A percentile compares a stretch with the other conserved stretches of the same genome.
Evolutionary conservation across 2,329 filamentous ascomycete species (phyloP).

Genomic region (Sordariomycetes sp.): DNA sequence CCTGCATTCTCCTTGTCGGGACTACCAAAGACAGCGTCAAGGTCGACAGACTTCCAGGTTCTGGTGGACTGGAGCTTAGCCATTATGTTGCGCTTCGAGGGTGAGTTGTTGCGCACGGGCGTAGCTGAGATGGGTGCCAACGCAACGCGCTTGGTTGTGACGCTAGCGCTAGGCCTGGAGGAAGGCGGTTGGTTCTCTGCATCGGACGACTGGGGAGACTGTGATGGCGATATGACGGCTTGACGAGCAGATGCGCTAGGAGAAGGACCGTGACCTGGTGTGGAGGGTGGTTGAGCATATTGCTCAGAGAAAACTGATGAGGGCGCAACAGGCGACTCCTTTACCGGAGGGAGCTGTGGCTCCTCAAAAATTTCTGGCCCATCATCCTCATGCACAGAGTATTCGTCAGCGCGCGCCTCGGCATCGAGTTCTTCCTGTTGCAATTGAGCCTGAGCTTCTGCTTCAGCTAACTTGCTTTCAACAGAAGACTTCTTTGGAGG

Average conservation of each 20-base stretch:
- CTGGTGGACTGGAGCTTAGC: constrained; percentile 45
- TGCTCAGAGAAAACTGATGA: neutral
- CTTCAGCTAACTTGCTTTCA: constrained; percentile 9
- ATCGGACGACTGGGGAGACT: constrained; percentile 68
- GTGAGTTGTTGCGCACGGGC: constrained; percentile 40
- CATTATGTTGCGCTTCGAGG: constrained; percentile 52
- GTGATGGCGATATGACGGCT: constrained; percentile 49
- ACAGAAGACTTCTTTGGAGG: constrained; percentile 21
- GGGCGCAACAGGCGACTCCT: neutral
- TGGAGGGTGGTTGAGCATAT: constrained; percentile 2
- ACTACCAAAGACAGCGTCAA: constrained; percentile 60
- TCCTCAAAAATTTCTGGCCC: constrained; percentile 1
- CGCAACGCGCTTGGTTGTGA: constrained; percentile 34
- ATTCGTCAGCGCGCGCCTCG: neutral
- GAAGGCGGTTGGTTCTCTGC: constrained; percentile 73
- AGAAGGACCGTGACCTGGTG: constrained; percentile 1
- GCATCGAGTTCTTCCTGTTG: constrained; percentile 5
- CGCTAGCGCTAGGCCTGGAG: constrained; percentile 43
- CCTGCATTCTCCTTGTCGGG: constrained; percentile 42
- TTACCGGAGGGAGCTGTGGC: neutral
- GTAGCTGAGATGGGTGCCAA: constrained; percentile 37
- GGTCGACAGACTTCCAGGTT: constrained; percentile 66
- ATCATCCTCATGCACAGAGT: neutral
- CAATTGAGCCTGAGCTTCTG: constrained; percentile 3
- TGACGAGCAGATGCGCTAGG: constrained; percentile 33